Base-by-base conservation (phyloP, 2,329 filamentous ascomycete species). In the Stachybotrys chlorohalonatus region DNA sequence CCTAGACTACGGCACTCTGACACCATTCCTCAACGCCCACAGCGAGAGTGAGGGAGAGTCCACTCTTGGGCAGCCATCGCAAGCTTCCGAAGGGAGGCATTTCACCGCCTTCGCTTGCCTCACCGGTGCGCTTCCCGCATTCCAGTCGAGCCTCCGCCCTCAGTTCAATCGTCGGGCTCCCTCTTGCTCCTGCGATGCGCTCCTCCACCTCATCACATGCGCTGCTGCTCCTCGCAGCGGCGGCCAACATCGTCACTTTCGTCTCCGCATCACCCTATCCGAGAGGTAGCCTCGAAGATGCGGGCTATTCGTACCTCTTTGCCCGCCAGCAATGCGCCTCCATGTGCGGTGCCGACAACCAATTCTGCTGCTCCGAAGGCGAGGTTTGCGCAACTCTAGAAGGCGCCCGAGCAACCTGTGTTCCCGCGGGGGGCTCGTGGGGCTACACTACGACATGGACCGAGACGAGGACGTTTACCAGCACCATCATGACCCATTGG, bases 381-480 rank as follows among this genome's bases (percentile, higher is more conserved):
- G 67, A 81, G 63, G 63, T 69, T 36, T 85, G 82, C 72, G 76
- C 73, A 55, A 84, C 81, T 6, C 55, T 70, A 8, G 66, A 71
- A 6, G 67, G 70, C 59, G 73, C 75, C 60, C 69, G 79, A 47
- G 80, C 81, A 32, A 76, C 73, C 53, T 84, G 81, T 61, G 64
- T 72, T 45, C 62, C 59, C 50, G 70, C 66, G 30, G 68, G 66
- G 32, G 66, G 66, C 57, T 62, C 60, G 56, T 64, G 63, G 53
- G 69, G 60, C 58, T 77, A 73, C 67, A 82, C 79, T 39, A 80
- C 78, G 8, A 85, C 82, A 5, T 85, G 80, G 79, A 85, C 82
- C 31, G 73, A 79, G 70, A 84, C 82, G 48, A 71, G 73, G 58
- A 83, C 82, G 2, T 82, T 74, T 66, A 86, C 83, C 55, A 83